A percentile compares a stretch with the other conserved stretches of the same genome.
These are phyloP conservation scores for Colletotrichum sp. DNA, from an alignment of 2,329 filamentous ascomycete genomes.

Conservation along the genomic window DNA sequence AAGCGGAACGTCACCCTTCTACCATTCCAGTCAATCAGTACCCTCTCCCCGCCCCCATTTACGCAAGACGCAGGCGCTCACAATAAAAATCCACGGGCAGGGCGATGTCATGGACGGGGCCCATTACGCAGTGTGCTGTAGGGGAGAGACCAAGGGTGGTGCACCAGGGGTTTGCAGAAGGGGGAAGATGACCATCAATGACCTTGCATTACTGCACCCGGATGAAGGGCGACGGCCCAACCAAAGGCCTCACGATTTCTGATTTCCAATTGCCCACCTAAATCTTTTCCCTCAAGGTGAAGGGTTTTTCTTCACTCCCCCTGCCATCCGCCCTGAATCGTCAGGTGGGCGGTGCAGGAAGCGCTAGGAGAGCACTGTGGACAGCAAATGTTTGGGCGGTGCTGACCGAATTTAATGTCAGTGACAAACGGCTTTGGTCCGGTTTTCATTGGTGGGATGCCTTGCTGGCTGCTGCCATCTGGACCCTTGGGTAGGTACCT, in stretches of 20 bases:
- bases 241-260: background rate
- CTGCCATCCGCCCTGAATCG: background rate
- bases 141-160: background rate
- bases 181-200: background rate
- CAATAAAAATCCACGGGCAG: background rate
- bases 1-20: background rate
- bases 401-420: conserved; percentile 5
- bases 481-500: background rate
- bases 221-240: background rate
- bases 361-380: background rate
- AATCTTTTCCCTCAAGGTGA: background rate
- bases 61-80: background rate
- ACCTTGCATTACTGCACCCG: background rate
- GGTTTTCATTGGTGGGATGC: background rate
- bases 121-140: background rate
- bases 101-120: background rate
- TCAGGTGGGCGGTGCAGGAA: background rate
- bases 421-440: conserved; percentile 8
- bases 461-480: background rate
- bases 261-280: background rate
- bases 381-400: too few species aligned
- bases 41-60: background rate
- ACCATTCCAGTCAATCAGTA: background rate
- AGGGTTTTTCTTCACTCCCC: background rate
- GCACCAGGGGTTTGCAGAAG: background rate